phyloP scores from a whole-genome alignment of 78 protist species.

The Bodo saltans region DNA sequence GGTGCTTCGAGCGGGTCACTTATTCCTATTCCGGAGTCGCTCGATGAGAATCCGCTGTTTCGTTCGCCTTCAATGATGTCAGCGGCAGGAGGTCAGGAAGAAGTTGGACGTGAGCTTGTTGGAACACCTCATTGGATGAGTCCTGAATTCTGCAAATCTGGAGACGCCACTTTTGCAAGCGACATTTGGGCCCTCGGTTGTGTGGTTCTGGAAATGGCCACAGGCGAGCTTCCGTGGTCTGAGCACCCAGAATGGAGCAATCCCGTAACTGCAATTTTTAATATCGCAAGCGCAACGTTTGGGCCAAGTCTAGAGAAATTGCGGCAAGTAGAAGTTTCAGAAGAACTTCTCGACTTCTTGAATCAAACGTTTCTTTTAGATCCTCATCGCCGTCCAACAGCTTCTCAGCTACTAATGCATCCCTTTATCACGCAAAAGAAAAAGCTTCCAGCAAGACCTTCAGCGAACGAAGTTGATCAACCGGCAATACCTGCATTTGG shows the following conservation, averaged over 20 bases:
- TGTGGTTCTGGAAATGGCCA: conserved; percentile 45
- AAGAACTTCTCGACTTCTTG: neutral
- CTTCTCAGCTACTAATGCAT: conserved; percentile 45
- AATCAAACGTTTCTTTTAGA: conserved; percentile 9
- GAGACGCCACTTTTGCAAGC: neutral
- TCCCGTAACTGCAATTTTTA: neutral
- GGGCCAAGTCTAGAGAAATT: neutral
- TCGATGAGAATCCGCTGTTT: conserved; percentile 51
- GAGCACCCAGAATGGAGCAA: conserved; percentile 1
- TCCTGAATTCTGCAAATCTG: neutral
- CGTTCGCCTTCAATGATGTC: conserved; percentile 79
- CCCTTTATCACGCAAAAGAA: no score
- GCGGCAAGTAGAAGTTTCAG: neutral
- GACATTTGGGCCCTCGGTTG: conserved; percentile 48
- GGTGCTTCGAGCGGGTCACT: neutral
- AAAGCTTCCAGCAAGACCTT: no score
- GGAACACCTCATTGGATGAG: conserved; percentile 44
- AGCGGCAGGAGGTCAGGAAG: conserved; percentile 48
- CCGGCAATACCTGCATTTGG: no score
- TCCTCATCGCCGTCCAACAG: conserved; percentile 45
- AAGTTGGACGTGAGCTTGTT: neutral
- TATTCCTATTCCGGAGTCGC: neutral
- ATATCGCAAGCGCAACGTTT: neutral
- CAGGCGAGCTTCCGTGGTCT: conserved; percentile 48
- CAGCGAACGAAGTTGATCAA: no score